These are phyloP conservation scores for Lachancea waltii DNA, from an alignment of 805 yeast species.

Conservation along the genomic window DNA sequence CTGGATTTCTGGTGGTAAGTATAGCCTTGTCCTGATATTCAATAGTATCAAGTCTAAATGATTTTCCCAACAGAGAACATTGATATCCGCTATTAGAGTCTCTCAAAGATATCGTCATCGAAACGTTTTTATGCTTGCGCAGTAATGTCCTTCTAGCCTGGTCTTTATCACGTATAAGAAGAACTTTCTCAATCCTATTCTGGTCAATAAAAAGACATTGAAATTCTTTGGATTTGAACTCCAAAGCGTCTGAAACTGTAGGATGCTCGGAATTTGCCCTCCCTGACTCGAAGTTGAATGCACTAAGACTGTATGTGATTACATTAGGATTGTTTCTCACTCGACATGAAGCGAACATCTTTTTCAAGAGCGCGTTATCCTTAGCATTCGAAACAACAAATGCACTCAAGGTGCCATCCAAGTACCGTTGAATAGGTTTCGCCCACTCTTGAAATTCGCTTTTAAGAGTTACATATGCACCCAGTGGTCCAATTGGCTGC, in stretches of 20 bases:
- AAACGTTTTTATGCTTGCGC: conserved; percentile 35
- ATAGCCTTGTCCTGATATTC: conserved; percentile 31
- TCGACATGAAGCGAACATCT: conserved; percentile 30
- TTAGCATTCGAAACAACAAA: conserved; percentile 60
- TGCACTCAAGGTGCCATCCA: conserved; percentile 47
- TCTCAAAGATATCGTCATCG: conserved; percentile 38
- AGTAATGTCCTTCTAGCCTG: conserved; percentile 45
- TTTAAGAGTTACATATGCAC: conserved; percentile 52
- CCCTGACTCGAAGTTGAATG: conserved; percentile 45
- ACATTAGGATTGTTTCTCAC: conserved; percentile 45
- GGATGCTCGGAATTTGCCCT: conserved; percentile 37
- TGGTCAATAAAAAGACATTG: conserved; percentile 60
- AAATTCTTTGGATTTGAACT: conserved; percentile 47
- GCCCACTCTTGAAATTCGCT: conserved; percentile 49
- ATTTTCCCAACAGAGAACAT: conserved; percentile 34
- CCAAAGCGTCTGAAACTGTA: conserved; percentile 56
- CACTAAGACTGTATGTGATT: conserved; percentile 22
- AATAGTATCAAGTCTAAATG: conserved; percentile 49
- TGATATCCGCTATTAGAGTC: conserved; percentile 40
- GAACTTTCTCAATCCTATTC: conserved; percentile 49
- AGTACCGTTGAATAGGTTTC: conserved; percentile 49
- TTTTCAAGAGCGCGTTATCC: conserved; percentile 46
- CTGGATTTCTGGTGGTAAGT: conserved; percentile 19
- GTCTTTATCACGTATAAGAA: conserved; percentile 45
- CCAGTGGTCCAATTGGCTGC: conserved; percentile 78